Conservation (phyloP, 2,329 filamentous ascomycete genomes). For the Fusarium duplospermum region DNA sequence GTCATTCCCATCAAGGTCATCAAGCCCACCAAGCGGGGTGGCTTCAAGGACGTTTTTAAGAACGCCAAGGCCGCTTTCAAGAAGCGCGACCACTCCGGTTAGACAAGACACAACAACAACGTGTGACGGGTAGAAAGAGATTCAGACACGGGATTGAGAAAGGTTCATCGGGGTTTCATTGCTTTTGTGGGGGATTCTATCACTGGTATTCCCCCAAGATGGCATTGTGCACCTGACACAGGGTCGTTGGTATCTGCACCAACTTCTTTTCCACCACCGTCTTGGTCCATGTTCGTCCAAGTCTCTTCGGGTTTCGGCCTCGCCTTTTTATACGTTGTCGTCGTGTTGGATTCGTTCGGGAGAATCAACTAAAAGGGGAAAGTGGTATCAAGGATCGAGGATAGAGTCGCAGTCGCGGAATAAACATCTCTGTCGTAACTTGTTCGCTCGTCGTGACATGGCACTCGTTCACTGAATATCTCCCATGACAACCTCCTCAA, state of each 20-base stretch:
- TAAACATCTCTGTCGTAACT: not conserved
- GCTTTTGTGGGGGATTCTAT: not conserved
- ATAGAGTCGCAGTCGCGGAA: not conserved
- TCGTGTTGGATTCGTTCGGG: not conserved
- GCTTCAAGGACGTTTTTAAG: not conserved
- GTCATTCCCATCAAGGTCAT: not conserved
- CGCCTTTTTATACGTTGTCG: not conserved
- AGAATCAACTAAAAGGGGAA: not conserved
- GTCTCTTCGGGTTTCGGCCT: not conserved
- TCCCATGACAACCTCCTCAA: constrained; percentile 45
- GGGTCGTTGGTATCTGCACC: not conserved
- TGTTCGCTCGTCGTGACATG: not conserved
- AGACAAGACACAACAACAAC: not conserved
- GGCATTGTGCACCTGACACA: not conserved
- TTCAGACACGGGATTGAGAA: not conserved
- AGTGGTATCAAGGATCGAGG: not conserved
- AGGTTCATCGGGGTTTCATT: not conserved
- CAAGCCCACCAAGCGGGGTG: not conserved
- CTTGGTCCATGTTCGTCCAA: not conserved
- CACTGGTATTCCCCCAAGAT: not conserved
- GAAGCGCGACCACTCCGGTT: not conserved
- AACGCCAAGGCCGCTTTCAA: not conserved
- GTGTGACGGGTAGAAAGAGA: not conserved
- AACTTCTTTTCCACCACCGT: not conserved
- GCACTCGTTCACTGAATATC: constrained; percentile 39